Evolutionary conservation across 2,329 filamentous ascomycete species (phyloP).

Genomic region (Chlorencoelia australis): DNA sequence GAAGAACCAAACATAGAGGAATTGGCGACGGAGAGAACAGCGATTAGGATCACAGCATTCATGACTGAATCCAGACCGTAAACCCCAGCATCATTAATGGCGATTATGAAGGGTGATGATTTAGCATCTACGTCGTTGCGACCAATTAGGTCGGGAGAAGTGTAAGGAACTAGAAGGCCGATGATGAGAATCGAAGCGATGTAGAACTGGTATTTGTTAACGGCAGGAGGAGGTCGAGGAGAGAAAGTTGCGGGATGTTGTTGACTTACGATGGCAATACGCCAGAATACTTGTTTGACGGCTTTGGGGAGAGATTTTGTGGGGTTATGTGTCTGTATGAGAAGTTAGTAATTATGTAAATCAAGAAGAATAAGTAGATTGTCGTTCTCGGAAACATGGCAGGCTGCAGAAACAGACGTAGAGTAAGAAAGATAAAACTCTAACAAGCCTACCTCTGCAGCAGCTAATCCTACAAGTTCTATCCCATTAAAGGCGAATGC

Average conservation of each 20-base stretch:
- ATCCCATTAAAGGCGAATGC: slow-evolving; percentile 72
- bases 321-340: slow-evolving; percentile 68
- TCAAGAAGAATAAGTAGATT: too few species aligned
- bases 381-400: too few species aligned
- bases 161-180: slow-evolving; percentile 71
- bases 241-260: too few species aligned
- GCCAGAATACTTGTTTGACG: slow-evolving; percentile 95
- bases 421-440: too few species aligned
- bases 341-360: too few species aligned
- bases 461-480: slow-evolving; percentile 66
- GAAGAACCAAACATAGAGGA: slow-evolving; percentile 86
- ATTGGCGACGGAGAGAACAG: slow-evolving; percentile 85
- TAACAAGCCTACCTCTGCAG: too few species aligned
- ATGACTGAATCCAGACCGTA: slow-evolving; percentile 74
- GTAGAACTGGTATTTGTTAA: slow-evolving; percentile 56
- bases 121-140: slow-evolving; percentile 53
- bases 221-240: slow-evolving; percentile 39
- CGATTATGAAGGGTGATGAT: slow-evolving; percentile 88
- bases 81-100: slow-evolving; percentile 77
- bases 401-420: too few species aligned
- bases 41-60: slow-evolving; percentile 87
- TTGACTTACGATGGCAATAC: slow-evolving; percentile 64
- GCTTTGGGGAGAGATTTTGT: slow-evolving; percentile 74
- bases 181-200: slow-evolving; percentile 72
- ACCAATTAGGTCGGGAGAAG: slow-evolving; percentile 51